phyloP scores from a whole-genome alignment of 352 stramenopile species.

The Globisporangium viniferum region DNA sequence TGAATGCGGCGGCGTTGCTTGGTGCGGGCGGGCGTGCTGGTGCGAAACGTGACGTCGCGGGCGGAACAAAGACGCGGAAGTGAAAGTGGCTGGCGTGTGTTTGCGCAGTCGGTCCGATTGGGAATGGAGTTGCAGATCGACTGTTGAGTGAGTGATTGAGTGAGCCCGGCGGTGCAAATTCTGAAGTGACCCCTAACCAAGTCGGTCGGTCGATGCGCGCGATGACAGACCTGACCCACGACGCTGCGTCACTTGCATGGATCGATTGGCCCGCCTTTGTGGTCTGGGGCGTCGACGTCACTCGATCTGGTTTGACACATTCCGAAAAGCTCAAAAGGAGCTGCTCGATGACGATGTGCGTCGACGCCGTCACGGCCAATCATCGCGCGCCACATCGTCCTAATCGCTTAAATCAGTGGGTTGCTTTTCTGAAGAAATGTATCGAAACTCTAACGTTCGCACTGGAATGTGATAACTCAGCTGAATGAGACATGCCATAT shows the following conservation, averaged over 20 bases:
- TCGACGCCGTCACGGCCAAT: slow-evolving; percentile 6
- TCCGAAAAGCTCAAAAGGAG: not conserved
- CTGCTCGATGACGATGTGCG: not conserved
- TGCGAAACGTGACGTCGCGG: not conserved
- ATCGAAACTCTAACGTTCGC: not conserved
- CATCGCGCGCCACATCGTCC: not conserved
- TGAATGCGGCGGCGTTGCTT: not conserved
- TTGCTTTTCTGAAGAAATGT: not conserved
- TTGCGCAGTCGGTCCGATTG: slow-evolving; percentile 1
- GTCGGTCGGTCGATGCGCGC: not conserved
- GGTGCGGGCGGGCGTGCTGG: not conserved
- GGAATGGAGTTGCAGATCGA: not conserved
- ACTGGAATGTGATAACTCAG: not conserved
- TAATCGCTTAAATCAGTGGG: not conserved
- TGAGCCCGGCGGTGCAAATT: slow-evolving; percentile 3
- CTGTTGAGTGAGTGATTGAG: not conserved
- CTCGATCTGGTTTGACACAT: slow-evolving; percentile 5
- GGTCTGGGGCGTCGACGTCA: slow-evolving; percentile 1
- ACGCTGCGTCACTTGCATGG: not conserved
- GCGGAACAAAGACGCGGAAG: slow-evolving; percentile 1
- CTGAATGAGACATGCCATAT: not conserved
- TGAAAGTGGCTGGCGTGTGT: not conserved
- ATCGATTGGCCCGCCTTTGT: not conserved
- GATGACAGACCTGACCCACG: slow-evolving; percentile 2
- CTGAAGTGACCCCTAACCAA: not conserved